Conservation (phyloP, 2,329 filamentous ascomycete species). For the Parastagonospora nodorum region DNA sequence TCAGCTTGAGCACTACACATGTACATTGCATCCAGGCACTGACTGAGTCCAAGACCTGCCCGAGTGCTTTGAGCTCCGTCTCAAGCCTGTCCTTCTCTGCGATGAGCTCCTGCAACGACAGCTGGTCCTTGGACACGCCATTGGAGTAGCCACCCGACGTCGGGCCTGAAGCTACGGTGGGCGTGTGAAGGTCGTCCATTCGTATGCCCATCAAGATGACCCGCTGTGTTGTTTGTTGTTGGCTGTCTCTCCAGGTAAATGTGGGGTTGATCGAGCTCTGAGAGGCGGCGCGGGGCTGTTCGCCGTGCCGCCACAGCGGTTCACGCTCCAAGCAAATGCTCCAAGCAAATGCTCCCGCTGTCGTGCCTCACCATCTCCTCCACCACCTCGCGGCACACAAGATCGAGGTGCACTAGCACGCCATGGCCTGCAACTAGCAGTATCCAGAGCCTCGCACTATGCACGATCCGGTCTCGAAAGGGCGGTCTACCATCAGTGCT, state of each 20-base stretch:
- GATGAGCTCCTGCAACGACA: conserved; percentile 80
- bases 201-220: conserved; percentile 54
- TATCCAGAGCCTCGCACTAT: no score
- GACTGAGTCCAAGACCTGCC: conserved; percentile 87
- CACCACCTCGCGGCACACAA: no score
- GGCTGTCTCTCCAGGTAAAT: conserved; percentile 6
- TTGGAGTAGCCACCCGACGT: conserved; percentile 64
- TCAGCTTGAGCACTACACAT: conserved; percentile 11
- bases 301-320: conserved; percentile 2
- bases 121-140: conserved; percentile 63
- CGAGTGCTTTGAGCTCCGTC: conserved; percentile 81
- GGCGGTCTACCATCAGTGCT: background rate
- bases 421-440: no score
- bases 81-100: conserved; percentile 84
- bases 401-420: no score
- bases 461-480: background rate
- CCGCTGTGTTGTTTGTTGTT: conserved; percentile 1
- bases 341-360: background rate
- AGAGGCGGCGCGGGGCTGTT: conserved; percentile 17
- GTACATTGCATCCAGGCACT: conserved; percentile 30
- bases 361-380: no score
- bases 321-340: conserved; percentile 3
- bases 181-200: conserved; percentile 72
- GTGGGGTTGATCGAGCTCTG: conserved; percentile 11
- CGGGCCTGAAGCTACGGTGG: conserved; percentile 79